Conservation (phyloP, 1,139 yeast species). For the Lipomyces yarrowii region DNA sequence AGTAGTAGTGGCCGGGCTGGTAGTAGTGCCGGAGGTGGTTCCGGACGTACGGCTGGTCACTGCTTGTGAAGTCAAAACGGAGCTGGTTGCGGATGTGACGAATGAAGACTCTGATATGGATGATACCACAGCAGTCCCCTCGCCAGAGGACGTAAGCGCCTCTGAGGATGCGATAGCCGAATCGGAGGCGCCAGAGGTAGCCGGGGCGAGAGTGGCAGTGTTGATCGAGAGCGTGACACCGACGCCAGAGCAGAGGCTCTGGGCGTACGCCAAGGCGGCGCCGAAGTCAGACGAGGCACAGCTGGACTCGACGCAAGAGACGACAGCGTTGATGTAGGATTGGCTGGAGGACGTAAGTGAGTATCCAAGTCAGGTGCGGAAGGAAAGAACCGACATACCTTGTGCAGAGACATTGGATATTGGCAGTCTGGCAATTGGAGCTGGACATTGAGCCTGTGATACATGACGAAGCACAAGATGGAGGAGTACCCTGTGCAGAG, state of each 20-base stretch:
- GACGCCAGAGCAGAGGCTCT: conserved; percentile 25
- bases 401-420: conserved; percentile 24
- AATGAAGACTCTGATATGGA: conserved; percentile 11
- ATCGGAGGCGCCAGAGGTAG: conserved; percentile 9
- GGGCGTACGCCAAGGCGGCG: conserved; percentile 28
- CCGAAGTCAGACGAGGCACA: conserved; percentile 21
- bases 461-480: conserved; percentile 27
- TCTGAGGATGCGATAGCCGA: conserved; percentile 5
- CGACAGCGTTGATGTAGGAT: conserved; percentile 25
- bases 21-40: conserved; percentile 10
- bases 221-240: conserved; percentile 29
- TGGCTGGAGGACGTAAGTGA: not conserved
- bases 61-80: too few species aligned
- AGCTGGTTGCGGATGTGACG: conserved; percentile 10
- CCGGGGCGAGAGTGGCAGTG: conserved; percentile 25
- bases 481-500: conserved; percentile 20
- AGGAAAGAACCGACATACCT: not conserved
- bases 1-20: conserved; percentile 6
- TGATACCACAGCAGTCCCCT: not conserved
- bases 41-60: not conserved
- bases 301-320: conserved; percentile 21
- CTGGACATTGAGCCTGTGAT: conserved; percentile 19
- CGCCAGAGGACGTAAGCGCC: too few species aligned
- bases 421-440: conserved; percentile 28
- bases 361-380: not conserved